These are phyloP conservation scores for thale cress (Arabidopsis thaliana) DNA, from an alignment of 345 rosid species.

Conservation along the genomic window DNA sequence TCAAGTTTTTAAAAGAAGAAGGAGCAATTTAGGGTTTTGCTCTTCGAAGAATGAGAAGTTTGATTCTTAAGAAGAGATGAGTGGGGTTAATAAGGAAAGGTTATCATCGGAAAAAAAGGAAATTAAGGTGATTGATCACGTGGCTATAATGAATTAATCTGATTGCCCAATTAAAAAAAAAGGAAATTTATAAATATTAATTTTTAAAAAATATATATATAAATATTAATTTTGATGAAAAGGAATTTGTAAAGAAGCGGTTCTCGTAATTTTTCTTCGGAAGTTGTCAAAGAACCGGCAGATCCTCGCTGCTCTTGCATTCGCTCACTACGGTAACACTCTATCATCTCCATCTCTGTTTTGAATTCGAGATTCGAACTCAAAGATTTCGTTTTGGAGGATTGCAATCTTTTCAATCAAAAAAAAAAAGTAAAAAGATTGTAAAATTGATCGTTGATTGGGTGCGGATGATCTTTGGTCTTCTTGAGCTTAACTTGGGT, in stretches of 20 bases:
- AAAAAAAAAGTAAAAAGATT: neutral
- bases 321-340: conserved; percentile 24
- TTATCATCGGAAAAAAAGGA: too few species aligned
- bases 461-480: conserved; percentile 7
- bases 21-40: too few species aligned
- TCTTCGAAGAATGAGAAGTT: too few species aligned
- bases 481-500: conserved; percentile 13
- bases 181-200: too few species aligned
- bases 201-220: neutral
- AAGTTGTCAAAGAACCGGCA: conserved; percentile 21
- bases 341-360: conserved; percentile 1
- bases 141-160: too few species aligned
- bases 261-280: conserved; percentile 9
- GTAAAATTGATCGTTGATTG: conserved; percentile 3
- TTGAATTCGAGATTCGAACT: conserved; percentile 4
- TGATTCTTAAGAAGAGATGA: too few species aligned
- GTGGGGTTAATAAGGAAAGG: too few species aligned
- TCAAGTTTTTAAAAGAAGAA: too few species aligned
- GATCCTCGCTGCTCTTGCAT: conserved; percentile 23
- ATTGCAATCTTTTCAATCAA: neutral
- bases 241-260: conserved; percentile 2
- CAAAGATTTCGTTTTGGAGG: neutral
- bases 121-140: too few species aligned
- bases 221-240: neutral
- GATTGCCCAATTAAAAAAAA: too few species aligned